A percentile compares a stretch with the other conserved stretches of the same genome.
phyloP scores from a whole-genome alignment of 306 rosid species.

The Sicyos baderoa region DNA sequence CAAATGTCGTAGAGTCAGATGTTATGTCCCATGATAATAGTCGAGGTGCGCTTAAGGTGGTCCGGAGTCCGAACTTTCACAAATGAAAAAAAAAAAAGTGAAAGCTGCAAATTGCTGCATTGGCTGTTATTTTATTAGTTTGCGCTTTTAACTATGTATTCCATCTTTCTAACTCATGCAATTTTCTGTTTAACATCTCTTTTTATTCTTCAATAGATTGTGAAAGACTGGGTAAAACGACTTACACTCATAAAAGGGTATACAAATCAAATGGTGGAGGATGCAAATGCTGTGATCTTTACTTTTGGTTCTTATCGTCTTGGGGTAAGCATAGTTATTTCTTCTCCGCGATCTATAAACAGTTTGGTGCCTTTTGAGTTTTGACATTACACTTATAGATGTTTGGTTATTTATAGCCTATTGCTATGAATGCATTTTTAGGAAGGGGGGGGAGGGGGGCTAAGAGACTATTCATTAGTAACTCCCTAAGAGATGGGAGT shows the following conservation, averaged over 20 bases:
- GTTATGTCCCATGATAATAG: too few relatives aligned
- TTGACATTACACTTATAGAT: background rate
- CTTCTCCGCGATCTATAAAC: background rate
- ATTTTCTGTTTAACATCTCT: background rate
- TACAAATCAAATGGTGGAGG: conserved; percentile 94
- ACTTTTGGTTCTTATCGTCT: conserved; percentile 88
- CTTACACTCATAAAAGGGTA: conserved; percentile 76
- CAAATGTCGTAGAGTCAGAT: too few relatives aligned
- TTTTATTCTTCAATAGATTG: conserved; percentile 44
- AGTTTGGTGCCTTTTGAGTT: background rate
- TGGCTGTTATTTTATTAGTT: background rate
- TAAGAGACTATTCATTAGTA: background rate
- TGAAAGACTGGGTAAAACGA: conserved; percentile 84
- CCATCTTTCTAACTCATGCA: background rate
- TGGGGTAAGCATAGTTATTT: conserved; percentile 57
- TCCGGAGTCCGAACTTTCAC: too few relatives aligned
- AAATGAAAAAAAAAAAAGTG: too few relatives aligned
- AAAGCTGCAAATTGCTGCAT: too few relatives aligned
- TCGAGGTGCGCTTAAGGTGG: too few relatives aligned
- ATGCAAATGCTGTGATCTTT: conserved; percentile 74
- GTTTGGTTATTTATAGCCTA: background rate
- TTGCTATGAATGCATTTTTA: background rate
- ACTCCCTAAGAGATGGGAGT: background rate
- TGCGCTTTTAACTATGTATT: conserved; percentile 2
- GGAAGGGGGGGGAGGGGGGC: background rate